Base-by-base conservation (phyloP, 768 basidiomycete species). In the Kwoniella heveanensis region DNA sequence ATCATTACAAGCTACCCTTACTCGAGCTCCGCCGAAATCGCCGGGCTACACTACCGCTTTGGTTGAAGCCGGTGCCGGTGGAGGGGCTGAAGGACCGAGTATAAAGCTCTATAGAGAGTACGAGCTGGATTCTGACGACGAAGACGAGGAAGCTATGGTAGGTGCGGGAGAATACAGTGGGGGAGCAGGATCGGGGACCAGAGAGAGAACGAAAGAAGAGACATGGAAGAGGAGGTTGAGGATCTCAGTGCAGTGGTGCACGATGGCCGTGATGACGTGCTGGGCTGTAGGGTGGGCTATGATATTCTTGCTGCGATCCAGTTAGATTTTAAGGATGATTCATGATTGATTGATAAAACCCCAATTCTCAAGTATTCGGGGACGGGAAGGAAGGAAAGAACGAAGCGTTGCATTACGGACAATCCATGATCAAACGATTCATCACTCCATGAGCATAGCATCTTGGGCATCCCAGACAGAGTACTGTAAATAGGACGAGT, bases 141-240 rank as follows among this genome's bases (percentile, higher is more conserved):
- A 64, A 22, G 72, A 71, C 27, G 67, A 70, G 12, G 60, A 56
- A 48, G 68, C 48, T 19, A 24, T 22, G 22, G 21, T 49, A 50
- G 12, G 57, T 15, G 27, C 26, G 46, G 27, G 57, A 36, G 10
- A 36, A 32, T 32, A 32, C 13, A 32, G 32, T 32, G 32, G 32
- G 7, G 32, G 32, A 32, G 32, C 32, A 6, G 32, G 32, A 32
- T 5, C 13, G 32, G 7, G 32, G 32, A n/a, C n/a, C n/a, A n/a
- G n/a, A n/a, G 32, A 13, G 32, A 32, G 5, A 32, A 32, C 5
- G n/a, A 37, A 48, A 25, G 58, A 60, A 46, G 64, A 60, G 29
- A 67, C 25, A 15, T 71, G 70, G 70, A 69, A 70, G 36, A 44
- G 69, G 37, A 46, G 70, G 39, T 8, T 66, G 19, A 69, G 73